Percentiles rank a stretch among this genome's conserved stretches.
Conservation (phyloP, 2,329 filamentous ascomycete species). For the Monilinia fructicola region DNA sequence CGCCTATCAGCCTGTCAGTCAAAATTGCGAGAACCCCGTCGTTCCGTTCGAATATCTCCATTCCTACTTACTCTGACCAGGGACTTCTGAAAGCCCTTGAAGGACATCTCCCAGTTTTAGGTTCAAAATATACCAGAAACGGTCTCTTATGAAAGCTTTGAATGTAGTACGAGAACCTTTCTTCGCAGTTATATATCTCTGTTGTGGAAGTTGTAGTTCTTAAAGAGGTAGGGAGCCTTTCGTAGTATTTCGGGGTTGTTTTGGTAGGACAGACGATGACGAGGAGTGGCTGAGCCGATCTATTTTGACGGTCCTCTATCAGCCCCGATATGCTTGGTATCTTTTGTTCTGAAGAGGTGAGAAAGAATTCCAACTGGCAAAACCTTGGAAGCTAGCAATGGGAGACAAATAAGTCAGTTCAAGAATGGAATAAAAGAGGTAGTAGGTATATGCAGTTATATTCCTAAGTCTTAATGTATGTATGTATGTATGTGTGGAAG, state of each 20-base stretch:
- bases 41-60: constrained; percentile 13
- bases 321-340: constrained; percentile 23
- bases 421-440: neutral
- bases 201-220: constrained; percentile 4
- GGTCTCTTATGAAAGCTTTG: neutral
- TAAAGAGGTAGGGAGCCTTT: constrained; percentile 12
- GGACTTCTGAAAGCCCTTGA: constrained; percentile 93
- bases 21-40: constrained; percentile 31
- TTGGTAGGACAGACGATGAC: constrained; percentile 32
- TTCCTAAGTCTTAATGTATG: neutral
- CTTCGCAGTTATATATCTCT: neutral
- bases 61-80: constrained; percentile 68
- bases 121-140: constrained; percentile 12
- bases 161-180: neutral
- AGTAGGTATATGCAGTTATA: constrained; percentile 13
- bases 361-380: constrained; percentile 1
- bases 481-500: too few species aligned
- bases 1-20: constrained; percentile 51
- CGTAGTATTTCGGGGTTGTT: constrained; percentile 18
- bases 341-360: neutral
- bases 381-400: neutral
- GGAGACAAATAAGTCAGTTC: too few species aligned
- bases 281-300: constrained; percentile 36
- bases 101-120: constrained; percentile 67
- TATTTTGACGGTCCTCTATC: constrained; percentile 11